These are phyloP conservation scores for Fusarium camptoceras DNA, from an alignment of 2,329 filamentous ascomycete species.

Conservation along the genomic window DNA sequence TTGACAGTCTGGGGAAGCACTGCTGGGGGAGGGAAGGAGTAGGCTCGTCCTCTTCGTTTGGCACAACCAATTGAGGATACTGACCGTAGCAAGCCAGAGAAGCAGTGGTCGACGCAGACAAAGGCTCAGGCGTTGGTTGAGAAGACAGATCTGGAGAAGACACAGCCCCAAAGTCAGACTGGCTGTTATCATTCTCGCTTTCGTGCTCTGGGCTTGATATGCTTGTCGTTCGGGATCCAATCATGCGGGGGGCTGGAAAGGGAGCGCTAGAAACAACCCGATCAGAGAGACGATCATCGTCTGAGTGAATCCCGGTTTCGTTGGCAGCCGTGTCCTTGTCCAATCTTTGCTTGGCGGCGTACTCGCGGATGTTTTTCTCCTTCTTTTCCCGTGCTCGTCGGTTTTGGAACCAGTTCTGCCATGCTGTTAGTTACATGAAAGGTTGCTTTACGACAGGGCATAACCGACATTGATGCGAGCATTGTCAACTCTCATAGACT, in stretches of 20 bases:
- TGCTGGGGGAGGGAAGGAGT: slow-evolving; percentile 42
- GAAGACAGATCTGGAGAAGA: slow-evolving; percentile 40
- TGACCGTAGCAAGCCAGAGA: slow-evolving; percentile 35
- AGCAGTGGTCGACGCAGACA: slow-evolving; percentile 15
- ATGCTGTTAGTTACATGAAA: slow-evolving; percentile 48
- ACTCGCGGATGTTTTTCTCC: slow-evolving; percentile 64
- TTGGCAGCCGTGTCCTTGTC: slow-evolving; percentile 50
- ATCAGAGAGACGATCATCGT: slow-evolving; percentile 50
- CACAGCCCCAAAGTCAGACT: slow-evolving; percentile 42
- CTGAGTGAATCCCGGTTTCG: slow-evolving; percentile 44
- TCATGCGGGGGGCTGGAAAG: slow-evolving; percentile 49
- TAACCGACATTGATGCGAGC: slow-evolving; percentile 70
- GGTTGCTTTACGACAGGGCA: not conserved
- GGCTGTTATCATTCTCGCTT: slow-evolving; percentile 46
- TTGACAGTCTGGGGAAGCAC: slow-evolving; percentile 38
- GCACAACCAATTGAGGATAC: slow-evolving; percentile 43
- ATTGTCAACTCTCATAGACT: slow-evolving; percentile 71
- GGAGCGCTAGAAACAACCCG: slow-evolving; percentile 57
- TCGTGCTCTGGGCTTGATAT: slow-evolving; percentile 42
- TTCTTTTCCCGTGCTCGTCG: slow-evolving; percentile 74
- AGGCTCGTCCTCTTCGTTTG: slow-evolving; percentile 38
- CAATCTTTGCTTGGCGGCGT: slow-evolving; percentile 53
- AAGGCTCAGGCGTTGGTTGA: slow-evolving; percentile 38
- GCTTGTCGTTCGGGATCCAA: slow-evolving; percentile 17
- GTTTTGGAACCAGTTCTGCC: slow-evolving; percentile 77